Conservation (phyloP, 2,329 filamentous ascomycete genomes). For the Helminthosporium solani region DNA sequence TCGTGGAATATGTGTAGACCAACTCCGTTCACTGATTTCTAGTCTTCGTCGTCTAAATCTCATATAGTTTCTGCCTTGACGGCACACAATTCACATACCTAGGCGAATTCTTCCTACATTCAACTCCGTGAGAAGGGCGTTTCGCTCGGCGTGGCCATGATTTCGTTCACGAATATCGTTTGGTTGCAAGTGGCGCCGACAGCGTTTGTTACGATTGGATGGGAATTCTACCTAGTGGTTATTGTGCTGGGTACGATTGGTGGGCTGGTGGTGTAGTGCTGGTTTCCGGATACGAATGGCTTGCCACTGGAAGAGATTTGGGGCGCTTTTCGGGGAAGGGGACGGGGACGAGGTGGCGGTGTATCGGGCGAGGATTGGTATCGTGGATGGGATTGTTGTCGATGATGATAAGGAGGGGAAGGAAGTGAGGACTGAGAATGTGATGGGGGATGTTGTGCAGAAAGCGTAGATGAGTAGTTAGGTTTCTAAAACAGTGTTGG, state of each 20-base stretch:
- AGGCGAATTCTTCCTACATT: conserved; percentile 49
- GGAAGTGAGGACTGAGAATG: conserved; percentile 7
- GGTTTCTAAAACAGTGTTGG: too few relatives aligned
- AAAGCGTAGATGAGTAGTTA: too few relatives aligned
- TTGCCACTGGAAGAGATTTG: conserved; percentile 54
- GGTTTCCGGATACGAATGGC: conserved; percentile 57
- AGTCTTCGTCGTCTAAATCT: conserved; percentile 50
- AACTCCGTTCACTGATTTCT: too few relatives aligned
- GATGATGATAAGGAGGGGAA: conserved; percentile 14
- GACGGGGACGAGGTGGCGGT: conserved; percentile 48
- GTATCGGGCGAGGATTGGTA: conserved; percentile 20
- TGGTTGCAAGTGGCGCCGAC: conserved; percentile 56
- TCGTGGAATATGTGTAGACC: too few relatives aligned
- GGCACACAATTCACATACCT: conserved; percentile 55
- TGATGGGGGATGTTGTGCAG: neutral
- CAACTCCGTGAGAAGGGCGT: conserved; percentile 50
- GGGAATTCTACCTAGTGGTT: conserved; percentile 28
- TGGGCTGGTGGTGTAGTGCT: conserved; percentile 51
- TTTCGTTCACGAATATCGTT: conserved; percentile 42
- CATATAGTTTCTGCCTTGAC: conserved; percentile 55
- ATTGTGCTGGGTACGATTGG: conserved; percentile 37
- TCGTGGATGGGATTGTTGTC: conserved; percentile 7
- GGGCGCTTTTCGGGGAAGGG: conserved; percentile 49
- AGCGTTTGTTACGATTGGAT: conserved; percentile 22
- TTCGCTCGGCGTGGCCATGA: conserved; percentile 20